Percentiles rank a stretch among this genome's conserved stretches.
Conservation (phyloP, 2,329 filamentous ascomycete species). For the Nemania bipapillata region DNA sequence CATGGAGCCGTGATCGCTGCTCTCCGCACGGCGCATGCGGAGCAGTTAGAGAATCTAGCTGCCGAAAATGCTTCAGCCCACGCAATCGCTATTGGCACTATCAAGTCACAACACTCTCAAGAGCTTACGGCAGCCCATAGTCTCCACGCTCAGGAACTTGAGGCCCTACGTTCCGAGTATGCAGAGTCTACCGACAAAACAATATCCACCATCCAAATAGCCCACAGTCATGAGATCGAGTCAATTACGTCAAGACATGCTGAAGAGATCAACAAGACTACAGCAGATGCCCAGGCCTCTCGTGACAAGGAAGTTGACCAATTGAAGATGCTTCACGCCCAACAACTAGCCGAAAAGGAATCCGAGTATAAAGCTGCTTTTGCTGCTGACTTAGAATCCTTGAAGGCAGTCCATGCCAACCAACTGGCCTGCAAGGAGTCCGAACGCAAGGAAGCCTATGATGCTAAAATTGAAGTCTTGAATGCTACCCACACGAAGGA, state of each 20-base stretch:
- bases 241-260: conserved; percentile 44
- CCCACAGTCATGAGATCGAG: conserved; percentile 43
- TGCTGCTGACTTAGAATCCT: conserved; percentile 31
- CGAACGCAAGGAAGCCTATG: conserved; percentile 27
- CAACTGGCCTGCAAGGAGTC: conserved; percentile 26
- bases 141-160: conserved; percentile 38
- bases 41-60: conserved; percentile 41
- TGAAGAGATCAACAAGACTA: conserved; percentile 39
- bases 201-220: conserved; percentile 32
- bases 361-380: conserved; percentile 38
- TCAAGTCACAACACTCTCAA: conserved; percentile 44
- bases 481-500: conserved; percentile 37
- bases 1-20: conserved; percentile 53
- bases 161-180: conserved; percentile 34
- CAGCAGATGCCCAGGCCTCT: conserved; percentile 38
- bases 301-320: conserved; percentile 43
- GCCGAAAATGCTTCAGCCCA: conserved; percentile 45
- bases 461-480: conserved; percentile 43
- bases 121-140: conserved; percentile 31
- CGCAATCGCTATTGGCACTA: conserved; percentile 40
- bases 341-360: conserved; percentile 38
- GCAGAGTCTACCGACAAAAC: conserved; percentile 30
- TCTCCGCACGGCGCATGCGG: conserved; percentile 47
- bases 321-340: conserved; percentile 41
- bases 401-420: conserved; percentile 27